Evolutionary conservation across 1,139 yeast genomes (phyloP).

Genomic region (Saccharomycopsis hybrid): DNA sequence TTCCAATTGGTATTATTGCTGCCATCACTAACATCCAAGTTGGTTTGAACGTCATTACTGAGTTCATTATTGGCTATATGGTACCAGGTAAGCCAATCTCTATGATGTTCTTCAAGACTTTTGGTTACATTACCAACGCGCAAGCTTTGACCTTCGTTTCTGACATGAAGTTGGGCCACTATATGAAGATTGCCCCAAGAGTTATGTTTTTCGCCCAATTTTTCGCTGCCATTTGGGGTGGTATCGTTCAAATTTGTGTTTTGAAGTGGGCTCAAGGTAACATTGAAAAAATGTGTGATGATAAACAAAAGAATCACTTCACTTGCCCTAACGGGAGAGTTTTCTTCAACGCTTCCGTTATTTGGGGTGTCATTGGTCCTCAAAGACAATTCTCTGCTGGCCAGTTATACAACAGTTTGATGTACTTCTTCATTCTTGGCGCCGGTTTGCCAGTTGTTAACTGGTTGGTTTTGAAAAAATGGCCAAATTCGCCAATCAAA

Average conservation of each 20-base stretch:
- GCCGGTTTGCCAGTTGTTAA: constrained; percentile 36
- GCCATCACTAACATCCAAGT: constrained; percentile 46
- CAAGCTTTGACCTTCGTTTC: constrained; percentile 51
- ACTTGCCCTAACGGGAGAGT: constrained; percentile 45
- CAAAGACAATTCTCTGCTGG: constrained; percentile 37
- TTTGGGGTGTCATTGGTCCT: constrained; percentile 67
- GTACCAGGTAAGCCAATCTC: constrained; percentile 59
- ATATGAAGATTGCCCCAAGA: constrained; percentile 56
- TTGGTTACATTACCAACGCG: constrained; percentile 50
- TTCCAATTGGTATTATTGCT: constrained; percentile 49
- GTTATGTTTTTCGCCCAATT: constrained; percentile 51
- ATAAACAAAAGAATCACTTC: constrained; percentile 38
- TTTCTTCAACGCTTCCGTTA: constrained; percentile 49
- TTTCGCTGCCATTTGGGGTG: constrained; percentile 34
- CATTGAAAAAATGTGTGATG: constrained; percentile 43
- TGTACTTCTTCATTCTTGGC: constrained; percentile 43
- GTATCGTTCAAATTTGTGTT: constrained; percentile 34
- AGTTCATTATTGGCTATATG: constrained; percentile 57
- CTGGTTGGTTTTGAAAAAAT: constrained; percentile 43
- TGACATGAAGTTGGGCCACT: constrained; percentile 60
- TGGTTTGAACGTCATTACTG: constrained; percentile 47
- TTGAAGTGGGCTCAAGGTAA: constrained; percentile 33
- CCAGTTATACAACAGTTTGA: constrained; percentile 34
- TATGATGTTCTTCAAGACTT: constrained; percentile 53
- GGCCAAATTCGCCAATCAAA: constrained; percentile 36